Evolutionary conservation across 2,329 filamentous ascomycete genomes (phyloP).

Genomic region (Ascomycota sp.): DNA sequence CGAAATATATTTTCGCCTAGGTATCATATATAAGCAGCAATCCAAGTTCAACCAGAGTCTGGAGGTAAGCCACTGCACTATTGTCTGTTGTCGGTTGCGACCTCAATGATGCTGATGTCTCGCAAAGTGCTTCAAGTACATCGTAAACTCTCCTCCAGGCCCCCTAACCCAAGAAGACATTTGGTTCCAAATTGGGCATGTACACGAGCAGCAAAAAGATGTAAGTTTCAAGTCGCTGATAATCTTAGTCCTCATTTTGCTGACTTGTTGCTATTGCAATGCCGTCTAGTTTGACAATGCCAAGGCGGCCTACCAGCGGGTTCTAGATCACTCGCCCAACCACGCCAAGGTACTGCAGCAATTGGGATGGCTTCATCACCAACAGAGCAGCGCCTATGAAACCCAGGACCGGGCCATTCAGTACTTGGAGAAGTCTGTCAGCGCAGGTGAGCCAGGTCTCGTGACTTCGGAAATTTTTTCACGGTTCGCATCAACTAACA

Average conservation of each 20-base stretch:
- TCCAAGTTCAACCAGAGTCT: conserved; percentile 83
- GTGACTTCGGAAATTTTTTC: background rate
- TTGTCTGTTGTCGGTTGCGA: no score
- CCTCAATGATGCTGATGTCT: no score
- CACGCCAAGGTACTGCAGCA: conserved; percentile 97
- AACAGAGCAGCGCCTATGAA: conserved; percentile 76
- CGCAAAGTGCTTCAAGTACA: conserved; percentile 99
- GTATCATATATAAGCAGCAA: conserved; percentile 99
- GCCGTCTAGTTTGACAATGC: conserved; percentile 84
- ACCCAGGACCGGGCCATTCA: conserved; percentile 95
- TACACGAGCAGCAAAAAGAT: conserved; percentile 97
- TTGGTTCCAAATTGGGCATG: conserved; percentile 98
- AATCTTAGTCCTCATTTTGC: background rate
- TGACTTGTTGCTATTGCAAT: conserved; percentile 1
- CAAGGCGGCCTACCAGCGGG: conserved; percentile 78
- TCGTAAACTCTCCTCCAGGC: conserved; percentile 77
- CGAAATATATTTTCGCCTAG: conserved; percentile 93
- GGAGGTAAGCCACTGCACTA: no score
- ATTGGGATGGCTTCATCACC: conserved; percentile 91
- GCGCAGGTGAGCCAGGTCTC: conserved; percentile 40
- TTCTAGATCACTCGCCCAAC: conserved; percentile 83
- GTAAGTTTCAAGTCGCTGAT: conserved; percentile 30
- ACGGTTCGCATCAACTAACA: conserved; percentile 8
- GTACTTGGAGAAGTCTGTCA: conserved; percentile 90
- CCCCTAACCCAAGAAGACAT: conserved; percentile 95